Conservation (phyloP, 441 rosid species). For the Populus hybrid region DNA sequence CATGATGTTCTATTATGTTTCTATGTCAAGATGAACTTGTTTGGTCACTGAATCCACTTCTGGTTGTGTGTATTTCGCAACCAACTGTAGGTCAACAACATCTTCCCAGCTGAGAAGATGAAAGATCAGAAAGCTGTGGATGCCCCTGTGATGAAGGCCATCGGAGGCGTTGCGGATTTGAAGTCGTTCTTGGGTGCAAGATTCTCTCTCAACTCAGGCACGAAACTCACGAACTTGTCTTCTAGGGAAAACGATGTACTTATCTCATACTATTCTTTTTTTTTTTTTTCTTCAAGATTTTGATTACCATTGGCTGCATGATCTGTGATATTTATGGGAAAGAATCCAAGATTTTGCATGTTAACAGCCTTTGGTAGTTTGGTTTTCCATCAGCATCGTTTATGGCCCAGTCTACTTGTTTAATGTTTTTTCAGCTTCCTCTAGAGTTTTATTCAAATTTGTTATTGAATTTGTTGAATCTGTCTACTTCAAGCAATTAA, state of each 20-base stretch:
- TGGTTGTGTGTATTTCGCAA: not conserved
- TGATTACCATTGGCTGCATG: too few relatives aligned
- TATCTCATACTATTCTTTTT: not conserved
- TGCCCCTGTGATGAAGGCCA: conserved; percentile 25
- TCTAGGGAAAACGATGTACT: conserved; percentile 26
- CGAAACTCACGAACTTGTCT: conserved; percentile 66
- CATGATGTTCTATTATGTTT: not conserved
- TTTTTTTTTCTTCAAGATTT: not conserved
- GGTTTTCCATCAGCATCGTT: not conserved
- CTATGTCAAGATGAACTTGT: not conserved
- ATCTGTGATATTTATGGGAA: too few relatives aligned
- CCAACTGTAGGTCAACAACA: not conserved
- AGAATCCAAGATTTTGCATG: too few relatives aligned
- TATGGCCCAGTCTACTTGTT: not conserved
- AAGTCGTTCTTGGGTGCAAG: conserved; percentile 42
- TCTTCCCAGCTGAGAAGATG: conserved; percentile 33
- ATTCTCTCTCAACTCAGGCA: conserved; percentile 60
- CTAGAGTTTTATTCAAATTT: not conserved
- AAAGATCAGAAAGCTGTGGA: conserved; percentile 43
- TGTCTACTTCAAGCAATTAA: not conserved
- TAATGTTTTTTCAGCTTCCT: not conserved
- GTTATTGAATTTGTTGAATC: not conserved
- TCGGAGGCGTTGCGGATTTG: conserved; percentile 34
- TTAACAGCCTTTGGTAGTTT: too few relatives aligned
- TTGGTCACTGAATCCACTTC: not conserved